Evolutionary conservation across 2,329 filamentous ascomycete species (phyloP), one percentile per base, ranked within the genome.

Genomic region (Drechmeria coniospora): DNA sequence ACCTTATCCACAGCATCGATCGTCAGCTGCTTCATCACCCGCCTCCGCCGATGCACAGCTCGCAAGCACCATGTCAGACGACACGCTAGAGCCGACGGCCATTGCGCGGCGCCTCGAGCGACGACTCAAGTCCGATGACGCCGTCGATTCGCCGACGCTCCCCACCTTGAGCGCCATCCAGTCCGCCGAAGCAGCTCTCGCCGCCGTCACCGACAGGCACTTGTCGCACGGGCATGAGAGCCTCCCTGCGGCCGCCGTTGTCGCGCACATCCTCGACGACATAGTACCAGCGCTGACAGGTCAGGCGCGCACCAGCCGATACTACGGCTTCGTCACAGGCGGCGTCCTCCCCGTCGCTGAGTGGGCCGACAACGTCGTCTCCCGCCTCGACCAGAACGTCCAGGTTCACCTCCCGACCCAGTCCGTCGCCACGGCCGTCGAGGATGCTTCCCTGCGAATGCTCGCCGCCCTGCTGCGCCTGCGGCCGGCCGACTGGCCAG

Each of bases 321-420:
- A 92, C 60, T 92, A 82, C 49, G 86, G 83, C 33, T 93, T 94
- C 48, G 79, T 94, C 5, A 92, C 77, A 0, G 87, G 87, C 24
- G 79, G 82, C 10, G 62, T 66, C 6, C 79, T 86, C 0, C 81
- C 83, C 5, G 72, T 83, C 15, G 84, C 84, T 18, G 66, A 78
- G 39, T 68, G 81, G 29, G 86, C 83, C 2, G 87, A 94, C 49
- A 79, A 83, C 37, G 54, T 93, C n/a, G 83, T 87, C 34, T 75
- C 75, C 5, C 66, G 70, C 7, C 68, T 77, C 34, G 86, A 94
- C 47, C 82, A 92, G 47, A 93, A 86, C 49, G 74, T 84, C 4
- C 68, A 76, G 32, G 80, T 92, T 1, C 84, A 94, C 48, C 59
- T 93, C 2, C 76, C 82, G 0, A 57, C 61, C 13, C 79, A 93